Evolutionary conservation across 176 grass and related monocot genomes (phyloP), one percentile per base, ranked within the genome.

Genomic region (Musa beccarii): DNA sequence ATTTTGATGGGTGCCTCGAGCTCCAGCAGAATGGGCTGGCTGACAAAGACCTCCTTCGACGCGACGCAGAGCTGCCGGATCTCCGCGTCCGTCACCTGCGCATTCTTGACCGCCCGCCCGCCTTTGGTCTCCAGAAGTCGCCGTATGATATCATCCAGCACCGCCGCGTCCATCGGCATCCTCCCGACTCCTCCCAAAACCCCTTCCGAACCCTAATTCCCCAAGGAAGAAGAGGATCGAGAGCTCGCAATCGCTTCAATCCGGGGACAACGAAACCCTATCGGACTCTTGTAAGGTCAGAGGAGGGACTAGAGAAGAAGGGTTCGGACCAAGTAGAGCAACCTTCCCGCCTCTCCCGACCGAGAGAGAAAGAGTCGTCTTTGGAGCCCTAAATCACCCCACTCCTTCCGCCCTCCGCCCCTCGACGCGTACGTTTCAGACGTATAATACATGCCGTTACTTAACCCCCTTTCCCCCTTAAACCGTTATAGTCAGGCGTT

Each of bases 1-100:
- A 93, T 84, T 80, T 97, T 97, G 84, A 97, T 97, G 57, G 90
- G 94, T 10, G 94, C 94, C 79, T 97, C 94, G 69, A 97, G 83
- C 84, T 93, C 94, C 14, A 97, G 76, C 51, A 97, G 88, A 81
- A 89, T 91, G 25, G 94, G 94, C 59, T 97, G 90, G 11, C 68
- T 76, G 72, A 89, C 82, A 79, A 93, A 97, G 49, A 97, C 79
- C 9, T 89, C 90, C 90, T 74, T 89, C 74, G 94, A 84, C 51
- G 88, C 52, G 56, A 80, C 26, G 77, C 90, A 97, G 63, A 97
- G 90, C 75, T 80, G 84, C 54, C 82, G 81, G 80, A 97, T 97
- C 79, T 97, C 94, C 61, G 68, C 62, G 71, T 93, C 94, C 9
- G 77, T 69, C 52, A 97, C 63, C 88, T 91, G 90, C 54, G 83